Evolutionary conservation across 805 yeast genomes (phyloP).

Genomic region (Hanseniaspora thailandica): DNA sequence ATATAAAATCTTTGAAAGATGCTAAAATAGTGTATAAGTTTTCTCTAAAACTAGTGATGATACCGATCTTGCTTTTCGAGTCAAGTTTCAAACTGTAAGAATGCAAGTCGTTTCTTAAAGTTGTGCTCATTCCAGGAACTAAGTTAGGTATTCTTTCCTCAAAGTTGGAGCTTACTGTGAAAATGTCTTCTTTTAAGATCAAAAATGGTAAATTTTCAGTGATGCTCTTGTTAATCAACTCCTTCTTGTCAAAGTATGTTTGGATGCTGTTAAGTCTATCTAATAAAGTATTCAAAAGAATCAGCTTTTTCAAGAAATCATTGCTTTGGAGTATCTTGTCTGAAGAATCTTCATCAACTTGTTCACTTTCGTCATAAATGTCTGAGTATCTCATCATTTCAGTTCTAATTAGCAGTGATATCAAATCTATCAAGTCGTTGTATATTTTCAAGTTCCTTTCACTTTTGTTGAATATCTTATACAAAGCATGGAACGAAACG

Average conservation of each 20-base stretch:
- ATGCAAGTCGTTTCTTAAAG: conserved; percentile 4
- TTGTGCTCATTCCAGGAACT: conserved; percentile 11
- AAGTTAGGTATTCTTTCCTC: conserved; percentile 13
- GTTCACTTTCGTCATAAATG: conserved; percentile 1
- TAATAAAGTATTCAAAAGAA: not conserved
- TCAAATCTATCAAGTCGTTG: conserved; percentile 20
- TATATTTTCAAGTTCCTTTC: conserved; percentile 19
- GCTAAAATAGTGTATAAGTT: conserved; percentile 32
- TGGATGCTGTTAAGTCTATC: conserved; percentile 11
- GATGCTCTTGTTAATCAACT: conserved; percentile 1
- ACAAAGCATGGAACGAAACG: conserved; percentile 22
- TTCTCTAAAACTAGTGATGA: conserved; percentile 8
- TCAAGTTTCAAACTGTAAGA: not conserved
- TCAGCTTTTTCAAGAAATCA: not conserved
- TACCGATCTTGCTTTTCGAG: not conserved
- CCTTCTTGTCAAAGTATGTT: conserved; percentile 7
- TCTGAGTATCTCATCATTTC: not conserved
- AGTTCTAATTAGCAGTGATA: not conserved
- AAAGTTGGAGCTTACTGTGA: conserved; percentile 2
- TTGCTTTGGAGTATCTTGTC: not conserved
- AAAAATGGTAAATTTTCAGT: conserved; percentile 7
- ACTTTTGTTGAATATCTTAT: conserved; percentile 20
- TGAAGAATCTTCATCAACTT: conserved; percentile 13
- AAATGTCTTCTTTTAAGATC: conserved; percentile 13
- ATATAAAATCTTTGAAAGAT: conserved; percentile 85